phyloP scores from a whole-genome alignment of 1,139 yeast species.

The Zygosaccharomyces pseudobailii region DNA sequence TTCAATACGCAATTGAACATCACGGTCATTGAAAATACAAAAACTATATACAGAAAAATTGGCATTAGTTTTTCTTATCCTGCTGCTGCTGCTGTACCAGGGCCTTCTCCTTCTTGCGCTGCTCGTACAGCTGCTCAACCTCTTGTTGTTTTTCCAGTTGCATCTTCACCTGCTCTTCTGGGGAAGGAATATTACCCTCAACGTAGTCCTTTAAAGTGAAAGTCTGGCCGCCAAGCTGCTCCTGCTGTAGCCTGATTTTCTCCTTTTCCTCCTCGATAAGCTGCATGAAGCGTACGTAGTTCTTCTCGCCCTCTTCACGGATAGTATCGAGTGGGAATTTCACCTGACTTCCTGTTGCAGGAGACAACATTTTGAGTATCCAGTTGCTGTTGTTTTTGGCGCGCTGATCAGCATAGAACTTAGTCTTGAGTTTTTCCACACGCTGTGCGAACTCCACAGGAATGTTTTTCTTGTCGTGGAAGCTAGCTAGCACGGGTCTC shows the following conservation, averaged over 20 bases:
- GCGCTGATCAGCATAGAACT: constrained; percentile 65
- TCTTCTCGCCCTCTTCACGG: constrained; percentile 90
- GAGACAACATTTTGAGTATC: constrained; percentile 48
- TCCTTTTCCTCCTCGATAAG: constrained; percentile 86
- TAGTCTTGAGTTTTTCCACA: constrained; percentile 67
- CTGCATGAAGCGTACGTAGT: constrained; percentile 77
- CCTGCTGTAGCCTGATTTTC: constrained; percentile 74
- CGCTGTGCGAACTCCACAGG: constrained; percentile 78
- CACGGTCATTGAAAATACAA: constrained; percentile 6
- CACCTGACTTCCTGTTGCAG: constrained; percentile 32
- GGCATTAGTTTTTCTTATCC: constrained; percentile 1
- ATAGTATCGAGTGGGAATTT: constrained; percentile 89
- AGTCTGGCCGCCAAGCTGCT: constrained; percentile 73
- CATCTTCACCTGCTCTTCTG: constrained; percentile 75
- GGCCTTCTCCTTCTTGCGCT: constrained; percentile 23
- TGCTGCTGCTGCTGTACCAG: constrained; percentile 25
- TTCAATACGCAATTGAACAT: background rate
- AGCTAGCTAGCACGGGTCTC: constrained; percentile 78
- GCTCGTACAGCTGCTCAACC: constrained; percentile 35
- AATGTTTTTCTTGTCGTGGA: constrained; percentile 53
- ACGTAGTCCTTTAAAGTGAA: constrained; percentile 77
- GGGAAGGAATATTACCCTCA: constrained; percentile 79
- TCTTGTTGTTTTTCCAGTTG: constrained; percentile 48
- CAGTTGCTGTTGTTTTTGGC: constrained; percentile 46
- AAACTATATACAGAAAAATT: constrained; percentile 9